phyloP scores from a whole-genome alignment of 2,329 filamentous ascomycete species.

The Colletotrichum shisoi region DNA sequence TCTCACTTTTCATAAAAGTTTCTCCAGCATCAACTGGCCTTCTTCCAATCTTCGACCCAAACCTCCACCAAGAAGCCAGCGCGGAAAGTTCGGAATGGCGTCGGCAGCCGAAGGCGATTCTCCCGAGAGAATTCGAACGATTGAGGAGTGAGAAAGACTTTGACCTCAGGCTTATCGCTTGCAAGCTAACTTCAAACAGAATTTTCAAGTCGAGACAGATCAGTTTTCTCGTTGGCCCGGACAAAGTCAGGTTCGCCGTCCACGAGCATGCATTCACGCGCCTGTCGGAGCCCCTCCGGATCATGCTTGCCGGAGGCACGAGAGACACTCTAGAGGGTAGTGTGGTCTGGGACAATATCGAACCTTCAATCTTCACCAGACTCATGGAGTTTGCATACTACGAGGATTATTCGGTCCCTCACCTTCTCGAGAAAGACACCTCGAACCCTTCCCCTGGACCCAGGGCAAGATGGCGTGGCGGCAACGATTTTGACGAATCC shows the following conservation, averaged over 20 bases:
- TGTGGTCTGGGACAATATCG: background rate
- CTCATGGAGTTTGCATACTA: background rate
- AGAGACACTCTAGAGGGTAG: background rate
- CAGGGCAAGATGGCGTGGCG: too few species aligned
- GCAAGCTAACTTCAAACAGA: background rate
- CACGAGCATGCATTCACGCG: conserved; percentile 1
- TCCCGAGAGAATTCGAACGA: background rate
- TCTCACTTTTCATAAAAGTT: too few species aligned
- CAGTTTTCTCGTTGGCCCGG: conserved; percentile 5
- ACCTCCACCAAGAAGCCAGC: background rate
- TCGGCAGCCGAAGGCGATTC: background rate
- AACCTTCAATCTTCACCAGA: background rate
- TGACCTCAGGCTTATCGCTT: background rate
- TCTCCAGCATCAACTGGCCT: too few species aligned
- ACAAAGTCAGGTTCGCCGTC: background rate
- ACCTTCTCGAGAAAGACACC: background rate
- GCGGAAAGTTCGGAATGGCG: background rate
- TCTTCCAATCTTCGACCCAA: background rate
- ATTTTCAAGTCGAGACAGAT: conserved; percentile 6
- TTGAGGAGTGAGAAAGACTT: background rate
- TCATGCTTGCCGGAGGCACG: background rate
- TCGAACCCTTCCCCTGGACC: too few species aligned
- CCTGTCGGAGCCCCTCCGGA: background rate
- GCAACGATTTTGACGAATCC: too few species aligned
- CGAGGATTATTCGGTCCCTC: background rate